Evolutionary conservation across 768 basidiomycete species (phyloP).

Genomic region (Macrocybe gigantea): DNA sequence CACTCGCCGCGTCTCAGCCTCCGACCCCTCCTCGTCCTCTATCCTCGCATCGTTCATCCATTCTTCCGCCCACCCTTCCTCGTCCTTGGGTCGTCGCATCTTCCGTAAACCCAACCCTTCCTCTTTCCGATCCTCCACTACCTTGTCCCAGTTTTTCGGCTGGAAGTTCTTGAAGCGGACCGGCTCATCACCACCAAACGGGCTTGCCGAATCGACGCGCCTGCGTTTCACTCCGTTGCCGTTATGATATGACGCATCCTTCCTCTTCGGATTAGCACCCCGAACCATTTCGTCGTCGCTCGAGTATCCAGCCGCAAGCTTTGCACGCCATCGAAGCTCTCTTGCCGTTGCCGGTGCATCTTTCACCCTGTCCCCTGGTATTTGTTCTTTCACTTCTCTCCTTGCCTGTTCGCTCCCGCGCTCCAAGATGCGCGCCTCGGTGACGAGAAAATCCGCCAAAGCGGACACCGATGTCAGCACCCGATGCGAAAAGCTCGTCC

Average conservation of each 20-base stretch:
- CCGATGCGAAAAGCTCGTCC: conserved; percentile 35
- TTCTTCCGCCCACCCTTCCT: conserved; percentile 35
- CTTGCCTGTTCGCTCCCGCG: conserved; percentile 63
- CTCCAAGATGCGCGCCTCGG: conserved; percentile 70
- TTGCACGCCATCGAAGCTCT: conserved; percentile 82
- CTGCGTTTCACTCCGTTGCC: conserved; percentile 36
- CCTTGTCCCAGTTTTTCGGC: conserved; percentile 60
- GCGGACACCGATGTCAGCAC: conserved; percentile 66
- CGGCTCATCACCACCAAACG: conserved; percentile 11
- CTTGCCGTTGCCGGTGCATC: conserved; percentile 77
- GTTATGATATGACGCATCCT: conserved; percentile 10
- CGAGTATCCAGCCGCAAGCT: conserved; percentile 49
- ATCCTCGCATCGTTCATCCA: conserved; percentile 32
- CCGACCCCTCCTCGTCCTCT: conserved; percentile 26
- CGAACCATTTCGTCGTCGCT: conserved; percentile 61
- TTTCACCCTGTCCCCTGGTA: conserved; percentile 76
- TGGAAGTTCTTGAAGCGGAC: conserved; percentile 58
- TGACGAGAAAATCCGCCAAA: conserved; percentile 74
- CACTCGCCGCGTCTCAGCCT: conserved; percentile 36
- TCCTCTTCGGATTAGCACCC: conserved; percentile 9
- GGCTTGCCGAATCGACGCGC: conserved; percentile 21
- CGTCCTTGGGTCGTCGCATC: conserved; percentile 29
- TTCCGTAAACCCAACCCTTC: conserved; percentile 11
- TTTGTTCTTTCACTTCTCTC: conserved; percentile 74
- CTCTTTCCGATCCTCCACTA: conserved; percentile 30